phyloP scores from a whole-genome alignment of 2,329 filamentous ascomycete species.

The Akanthomyces lecanii region DNA sequence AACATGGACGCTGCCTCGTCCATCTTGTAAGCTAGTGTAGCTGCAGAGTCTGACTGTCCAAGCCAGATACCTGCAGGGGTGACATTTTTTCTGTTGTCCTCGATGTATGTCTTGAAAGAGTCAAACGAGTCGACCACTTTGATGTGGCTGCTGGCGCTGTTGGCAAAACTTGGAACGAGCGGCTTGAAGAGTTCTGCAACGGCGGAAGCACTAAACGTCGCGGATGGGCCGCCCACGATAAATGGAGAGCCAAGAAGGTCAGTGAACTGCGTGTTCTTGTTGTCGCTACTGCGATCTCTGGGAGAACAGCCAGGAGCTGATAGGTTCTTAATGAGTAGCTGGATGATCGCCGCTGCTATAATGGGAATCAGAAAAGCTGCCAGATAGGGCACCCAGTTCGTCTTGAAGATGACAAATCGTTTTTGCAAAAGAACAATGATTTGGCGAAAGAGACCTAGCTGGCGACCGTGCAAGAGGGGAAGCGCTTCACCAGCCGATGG shows the following conservation, averaged over 20 bases:
- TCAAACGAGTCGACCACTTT: conserved; percentile 45
- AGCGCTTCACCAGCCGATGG: background rate
- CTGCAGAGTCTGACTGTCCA: conserved; percentile 49
- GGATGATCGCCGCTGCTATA: conserved; percentile 68
- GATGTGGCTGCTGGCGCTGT: conserved; percentile 17
- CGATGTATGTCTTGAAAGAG: conserved; percentile 63
- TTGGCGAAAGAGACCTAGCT: conserved; percentile 56
- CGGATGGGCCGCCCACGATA: conserved; percentile 25
- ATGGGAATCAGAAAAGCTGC: conserved; percentile 73
- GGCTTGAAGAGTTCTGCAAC: conserved; percentile 18
- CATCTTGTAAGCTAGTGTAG: conserved; percentile 65
- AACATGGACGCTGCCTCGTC: conserved; percentile 47
- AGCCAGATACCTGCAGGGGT: conserved; percentile 76
- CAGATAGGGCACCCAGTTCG: conserved; percentile 58
- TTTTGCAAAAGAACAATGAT: conserved; percentile 61
- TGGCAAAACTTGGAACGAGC: conserved; percentile 19
- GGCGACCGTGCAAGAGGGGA: conserved; percentile 51
- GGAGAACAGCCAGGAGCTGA: conserved; percentile 42
- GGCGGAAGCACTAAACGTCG: conserved; percentile 17
- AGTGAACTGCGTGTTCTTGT: conserved; percentile 19
- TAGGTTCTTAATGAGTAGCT: conserved; percentile 62
- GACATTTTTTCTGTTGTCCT: conserved; percentile 58
- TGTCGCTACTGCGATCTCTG: conserved; percentile 16
- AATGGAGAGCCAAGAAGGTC: conserved; percentile 21
- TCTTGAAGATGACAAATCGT: conserved; percentile 56